Evolutionary conservation across 176 grass and related monocot genomes (phyloP).

Genomic region (Avena sativa): DNA sequence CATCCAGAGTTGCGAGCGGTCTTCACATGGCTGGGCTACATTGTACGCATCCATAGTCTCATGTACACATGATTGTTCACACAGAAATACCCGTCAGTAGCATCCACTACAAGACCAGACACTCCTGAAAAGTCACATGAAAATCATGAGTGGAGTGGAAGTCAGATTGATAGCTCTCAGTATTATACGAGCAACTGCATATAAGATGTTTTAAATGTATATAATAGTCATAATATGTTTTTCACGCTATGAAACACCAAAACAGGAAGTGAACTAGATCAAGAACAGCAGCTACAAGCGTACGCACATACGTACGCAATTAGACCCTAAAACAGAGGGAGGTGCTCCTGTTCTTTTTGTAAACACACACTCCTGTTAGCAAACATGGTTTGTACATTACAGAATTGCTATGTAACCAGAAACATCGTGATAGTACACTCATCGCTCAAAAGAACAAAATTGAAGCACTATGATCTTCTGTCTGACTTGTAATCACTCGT

Average conservation of each 20-base stretch:
- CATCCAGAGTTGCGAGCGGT: neutral
- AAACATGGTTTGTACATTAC: conserved; percentile 21
- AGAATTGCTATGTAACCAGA: conserved; percentile 17
- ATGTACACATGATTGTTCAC: neutral
- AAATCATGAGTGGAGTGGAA: neutral
- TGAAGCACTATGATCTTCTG: conserved; percentile 55
- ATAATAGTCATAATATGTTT: neutral
- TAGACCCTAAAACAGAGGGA: neutral
- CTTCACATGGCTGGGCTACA: neutral
- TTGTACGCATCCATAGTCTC: neutral
- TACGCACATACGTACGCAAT: neutral
- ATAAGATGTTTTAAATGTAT: neutral
- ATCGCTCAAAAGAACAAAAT: neutral
- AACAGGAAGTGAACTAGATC: neutral
- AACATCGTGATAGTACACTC: neutral
- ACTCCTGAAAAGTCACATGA: neutral
- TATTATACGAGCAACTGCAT: neutral
- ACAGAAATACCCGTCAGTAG: neutral
- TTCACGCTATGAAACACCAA: neutral
- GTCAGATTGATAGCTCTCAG: neutral
- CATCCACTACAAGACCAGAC: neutral
- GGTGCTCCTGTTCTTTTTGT: neutral
- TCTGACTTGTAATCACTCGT: conserved; percentile 72
- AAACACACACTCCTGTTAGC: conserved; percentile 12
- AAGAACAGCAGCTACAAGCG: neutral